Conservation (phyloP, 2,329 filamentous ascomycete genomes). For the Diplodia sapinea region DNA sequence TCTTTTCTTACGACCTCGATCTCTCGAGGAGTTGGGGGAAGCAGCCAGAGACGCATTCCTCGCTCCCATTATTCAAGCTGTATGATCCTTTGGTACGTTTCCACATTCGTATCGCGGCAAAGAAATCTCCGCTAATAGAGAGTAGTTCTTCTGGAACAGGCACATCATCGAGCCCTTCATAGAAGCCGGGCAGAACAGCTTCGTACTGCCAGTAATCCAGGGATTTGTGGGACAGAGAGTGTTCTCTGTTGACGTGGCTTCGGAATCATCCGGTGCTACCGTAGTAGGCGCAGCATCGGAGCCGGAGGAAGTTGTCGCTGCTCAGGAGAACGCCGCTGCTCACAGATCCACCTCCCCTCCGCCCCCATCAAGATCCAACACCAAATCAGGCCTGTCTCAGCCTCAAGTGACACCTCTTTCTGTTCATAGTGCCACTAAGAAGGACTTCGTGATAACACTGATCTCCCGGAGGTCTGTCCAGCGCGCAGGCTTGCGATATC, state of each 20-base stretch:
- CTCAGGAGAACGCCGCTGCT: slow-evolving; percentile 36
- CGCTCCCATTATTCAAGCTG: slow-evolving; percentile 69
- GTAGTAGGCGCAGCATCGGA: slow-evolving; percentile 45
- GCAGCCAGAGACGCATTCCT: slow-evolving; percentile 49
- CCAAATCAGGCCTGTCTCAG: slow-evolving; percentile 17
- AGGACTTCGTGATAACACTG: slow-evolving; percentile 78
- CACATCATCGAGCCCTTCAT: slow-evolving; percentile 76
- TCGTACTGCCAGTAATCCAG: slow-evolving; percentile 85
- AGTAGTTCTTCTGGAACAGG: slow-evolving; percentile 86
- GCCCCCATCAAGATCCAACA: slow-evolving; percentile 34
- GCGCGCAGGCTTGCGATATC: slow-evolving; percentile 85
- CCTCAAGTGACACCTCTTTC: slow-evolving; percentile 28
- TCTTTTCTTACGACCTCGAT: slow-evolving; percentile 93
- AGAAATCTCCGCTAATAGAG: neutral
- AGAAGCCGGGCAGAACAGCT: slow-evolving; percentile 70
- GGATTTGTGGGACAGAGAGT: slow-evolving; percentile 88
- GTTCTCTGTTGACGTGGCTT: slow-evolving; percentile 71
- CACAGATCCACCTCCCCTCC: slow-evolving; percentile 35
- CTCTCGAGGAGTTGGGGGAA: slow-evolving; percentile 70
- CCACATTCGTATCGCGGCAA: neutral
- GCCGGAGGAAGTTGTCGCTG: slow-evolving; percentile 44
- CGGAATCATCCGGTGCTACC: slow-evolving; percentile 46
- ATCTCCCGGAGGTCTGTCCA: slow-evolving; percentile 89
- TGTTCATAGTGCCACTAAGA: slow-evolving; percentile 35
- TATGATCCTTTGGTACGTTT: slow-evolving; percentile 66